Percentiles rank a stretch among this genome's conserved stretches.
phyloP scores from a whole-genome alignment of 2,329 filamentous ascomycete species.

The Sarocladiaceae sp. region DNA sequence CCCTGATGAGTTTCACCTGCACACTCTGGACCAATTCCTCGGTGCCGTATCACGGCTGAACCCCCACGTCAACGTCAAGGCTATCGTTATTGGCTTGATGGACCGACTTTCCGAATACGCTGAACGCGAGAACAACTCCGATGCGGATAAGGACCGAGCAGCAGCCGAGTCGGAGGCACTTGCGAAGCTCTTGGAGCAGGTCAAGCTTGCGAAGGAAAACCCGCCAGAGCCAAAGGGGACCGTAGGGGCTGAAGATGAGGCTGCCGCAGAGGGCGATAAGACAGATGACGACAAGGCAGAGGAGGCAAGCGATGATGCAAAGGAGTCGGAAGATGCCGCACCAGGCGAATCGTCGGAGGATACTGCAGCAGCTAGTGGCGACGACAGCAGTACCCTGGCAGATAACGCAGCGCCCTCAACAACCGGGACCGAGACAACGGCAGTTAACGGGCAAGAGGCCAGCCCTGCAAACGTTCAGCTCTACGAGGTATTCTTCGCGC shows the following conservation, averaged over 20 bases:
- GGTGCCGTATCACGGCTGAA: slow-evolving; percentile 89
- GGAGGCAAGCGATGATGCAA: slow-evolving; percentile 23
- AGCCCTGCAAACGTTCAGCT: slow-evolving; percentile 61
- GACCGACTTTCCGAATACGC: slow-evolving; percentile 91
- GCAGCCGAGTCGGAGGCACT: slow-evolving; percentile 82
- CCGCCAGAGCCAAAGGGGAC: slow-evolving; percentile 11
- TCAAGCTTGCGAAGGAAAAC: slow-evolving; percentile 59
- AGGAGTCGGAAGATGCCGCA: slow-evolving; percentile 17
- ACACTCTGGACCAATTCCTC: slow-evolving; percentile 91
- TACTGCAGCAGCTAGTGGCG: slow-evolving; percentile 16
- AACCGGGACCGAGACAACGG: slow-evolving; percentile 41
- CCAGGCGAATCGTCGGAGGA: slow-evolving; percentile 8
- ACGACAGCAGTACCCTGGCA: slow-evolving; percentile 23
- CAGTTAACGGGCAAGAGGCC: slow-evolving; percentile 37
- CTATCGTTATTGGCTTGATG: slow-evolving; percentile 97
- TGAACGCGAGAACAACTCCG: slow-evolving; percentile 73
- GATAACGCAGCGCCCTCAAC: slow-evolving; percentile 31
- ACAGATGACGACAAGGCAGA: slow-evolving; percentile 26
- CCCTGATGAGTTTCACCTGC: slow-evolving; percentile 95
- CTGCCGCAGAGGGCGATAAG: slow-evolving; percentile 15
- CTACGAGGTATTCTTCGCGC: slow-evolving; percentile 95
- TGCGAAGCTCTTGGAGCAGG: slow-evolving; percentile 67
- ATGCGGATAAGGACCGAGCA: slow-evolving; percentile 62
- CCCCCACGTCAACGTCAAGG: slow-evolving; percentile 95
- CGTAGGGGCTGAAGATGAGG: slow-evolving; percentile 16